Evolutionary conservation across 129 eudicot species (phyloP), one percentile per base, ranked within the genome.

Genomic region (carrot (Daucus carota)): DNA sequence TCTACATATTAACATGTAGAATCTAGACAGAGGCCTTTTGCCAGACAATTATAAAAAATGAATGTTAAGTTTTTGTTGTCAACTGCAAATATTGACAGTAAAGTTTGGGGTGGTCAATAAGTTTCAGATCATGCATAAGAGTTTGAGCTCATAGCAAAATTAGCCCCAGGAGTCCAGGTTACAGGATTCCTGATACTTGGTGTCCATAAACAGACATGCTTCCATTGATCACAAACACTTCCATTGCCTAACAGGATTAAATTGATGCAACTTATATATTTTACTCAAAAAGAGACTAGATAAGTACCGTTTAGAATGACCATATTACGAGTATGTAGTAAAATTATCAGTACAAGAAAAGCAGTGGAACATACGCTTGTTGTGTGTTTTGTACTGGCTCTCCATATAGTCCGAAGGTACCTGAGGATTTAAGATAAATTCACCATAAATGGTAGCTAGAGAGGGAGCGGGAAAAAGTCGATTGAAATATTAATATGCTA

Each of bases 331-430:
- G 4, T 38, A 40, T 9, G 14, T 8, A 22, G 24, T 9, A 3
- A n/a, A 69, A 36, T 18, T 69, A 4, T 18, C 11, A 9, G 18
- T 14, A 32, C 15, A 26, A 1, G 26, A 67, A 17, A 6, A 40
- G 16, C 8, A 38, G 42, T 20, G 32, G 47, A 72, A 79, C 94
- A 80, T 88, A 93, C 98, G 82, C 71, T 74, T 85, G 80, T 36
- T 90, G 92, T 74, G 86, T 4, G 81, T 78, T 80, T 70, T 83
- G 82, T 80, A 84, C 78, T 78, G 82, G 93, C 17, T 80, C 81
- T 63, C 86, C 77, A 72, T 83, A 78, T 73, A 73, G 86, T 73
- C 81, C 85, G 24, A 92, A 81, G 50, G 87, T 83, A 72, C 90
- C 96, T 90, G 90, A 78, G 66, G 46, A 76, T 76, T 33, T 45